phyloP scores from a whole-genome alignment of 257 asterid species.

The Fraxinus americana region DNA sequence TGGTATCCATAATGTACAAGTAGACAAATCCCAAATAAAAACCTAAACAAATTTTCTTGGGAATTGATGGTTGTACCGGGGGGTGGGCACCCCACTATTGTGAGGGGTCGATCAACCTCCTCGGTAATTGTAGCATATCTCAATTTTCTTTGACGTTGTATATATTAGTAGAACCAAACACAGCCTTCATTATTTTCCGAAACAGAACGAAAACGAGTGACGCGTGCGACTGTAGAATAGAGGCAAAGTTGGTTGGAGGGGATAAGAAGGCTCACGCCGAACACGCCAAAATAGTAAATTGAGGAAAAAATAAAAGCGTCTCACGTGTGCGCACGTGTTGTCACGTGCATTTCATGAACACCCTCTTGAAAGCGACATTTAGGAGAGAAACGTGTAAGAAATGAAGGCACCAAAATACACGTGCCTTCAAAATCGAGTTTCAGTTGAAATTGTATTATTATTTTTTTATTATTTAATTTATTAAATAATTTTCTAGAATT shows the following conservation, averaged over 20 bases:
- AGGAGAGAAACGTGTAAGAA: background rate
- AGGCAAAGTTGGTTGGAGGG: background rate
- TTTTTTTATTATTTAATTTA: background rate
- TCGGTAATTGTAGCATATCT: no score
- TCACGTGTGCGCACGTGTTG: background rate
- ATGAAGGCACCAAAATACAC: constrained; percentile 4
- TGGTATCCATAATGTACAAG: no score
- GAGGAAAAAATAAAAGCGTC: background rate
- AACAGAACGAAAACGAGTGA: background rate
- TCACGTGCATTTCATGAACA: constrained; percentile 8
- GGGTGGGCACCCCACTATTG: no score
- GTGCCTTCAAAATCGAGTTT: background rate
- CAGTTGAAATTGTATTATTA: background rate
- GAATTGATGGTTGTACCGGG: no score
- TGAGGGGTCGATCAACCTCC: no score
- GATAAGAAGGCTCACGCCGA: background rate
- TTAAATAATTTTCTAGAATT: background rate
- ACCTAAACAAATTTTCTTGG: no score
- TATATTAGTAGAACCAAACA: background rate
- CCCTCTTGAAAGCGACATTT: background rate
- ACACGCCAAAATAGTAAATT: background rate
- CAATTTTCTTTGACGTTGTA: background rate
- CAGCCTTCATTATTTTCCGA: background rate
- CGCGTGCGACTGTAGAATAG: background rate
- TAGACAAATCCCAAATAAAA: no score